Evolutionary conservation across 164 flowering plant species (phyloP).

Genomic region (Saururus chinensis): DNA sequence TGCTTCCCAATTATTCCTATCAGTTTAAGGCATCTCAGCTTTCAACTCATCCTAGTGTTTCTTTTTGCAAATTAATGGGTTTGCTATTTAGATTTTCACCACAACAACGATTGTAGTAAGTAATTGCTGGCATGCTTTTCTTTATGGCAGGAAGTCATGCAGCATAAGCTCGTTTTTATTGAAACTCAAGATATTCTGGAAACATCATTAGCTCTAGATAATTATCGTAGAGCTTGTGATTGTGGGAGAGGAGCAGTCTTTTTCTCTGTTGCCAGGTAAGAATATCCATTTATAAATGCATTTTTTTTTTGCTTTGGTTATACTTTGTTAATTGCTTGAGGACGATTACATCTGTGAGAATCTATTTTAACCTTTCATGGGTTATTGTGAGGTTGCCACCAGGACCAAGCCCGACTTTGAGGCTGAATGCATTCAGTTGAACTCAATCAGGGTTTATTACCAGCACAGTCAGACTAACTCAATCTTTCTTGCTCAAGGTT

Average conservation of each 20-base stretch:
- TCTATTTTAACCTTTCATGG: too few relatives aligned
- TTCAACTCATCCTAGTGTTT: background rate
- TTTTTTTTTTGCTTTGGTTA: too few relatives aligned
- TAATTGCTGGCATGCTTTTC: background rate
- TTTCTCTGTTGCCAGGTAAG: constrained; percentile 95
- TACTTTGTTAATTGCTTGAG: too few relatives aligned
- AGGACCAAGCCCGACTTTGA: too few relatives aligned
- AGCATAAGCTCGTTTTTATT: constrained; percentile 92
- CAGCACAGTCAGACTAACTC: too few relatives aligned
- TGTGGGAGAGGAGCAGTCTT: constrained; percentile 99
- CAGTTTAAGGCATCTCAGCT: background rate
- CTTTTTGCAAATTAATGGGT: background rate
- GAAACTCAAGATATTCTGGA: constrained; percentile 99
- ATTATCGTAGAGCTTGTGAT: constrained; percentile 96
- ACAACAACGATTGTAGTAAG: background rate
- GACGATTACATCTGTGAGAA: too few relatives aligned
- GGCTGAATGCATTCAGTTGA: too few relatives aligned
- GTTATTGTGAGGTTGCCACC: too few relatives aligned
- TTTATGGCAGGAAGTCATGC: constrained; percentile 78
- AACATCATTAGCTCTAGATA: constrained; percentile 95
- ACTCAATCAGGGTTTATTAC: too few relatives aligned
- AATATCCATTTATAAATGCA: background rate
- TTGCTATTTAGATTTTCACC: background rate
- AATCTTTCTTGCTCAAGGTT: too few relatives aligned
- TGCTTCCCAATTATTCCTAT: background rate